Conservation (phyloP, 257 asterid genomes). For the Coffea eugenioides region DNA sequence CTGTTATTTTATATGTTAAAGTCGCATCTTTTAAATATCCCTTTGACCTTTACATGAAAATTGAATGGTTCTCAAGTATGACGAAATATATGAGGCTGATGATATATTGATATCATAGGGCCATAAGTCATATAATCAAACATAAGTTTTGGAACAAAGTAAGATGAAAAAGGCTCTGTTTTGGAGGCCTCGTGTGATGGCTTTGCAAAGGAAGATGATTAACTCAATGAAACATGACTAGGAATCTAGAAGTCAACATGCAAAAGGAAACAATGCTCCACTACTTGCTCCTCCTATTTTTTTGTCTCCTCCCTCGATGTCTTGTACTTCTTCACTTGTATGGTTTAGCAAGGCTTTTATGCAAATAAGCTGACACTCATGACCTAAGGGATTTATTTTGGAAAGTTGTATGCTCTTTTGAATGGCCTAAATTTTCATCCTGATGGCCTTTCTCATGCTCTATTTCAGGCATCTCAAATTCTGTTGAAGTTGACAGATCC, state of each 20-base stretch:
- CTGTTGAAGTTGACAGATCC: slow-evolving; percentile 59
- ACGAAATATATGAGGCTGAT: neutral
- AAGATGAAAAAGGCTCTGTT: neutral
- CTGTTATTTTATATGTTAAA: neutral
- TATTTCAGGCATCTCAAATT: slow-evolving; percentile 70
- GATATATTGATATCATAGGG: neutral
- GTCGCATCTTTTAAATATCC: neutral
- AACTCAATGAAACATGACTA: too few relatives aligned
- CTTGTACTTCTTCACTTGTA: too few relatives aligned
- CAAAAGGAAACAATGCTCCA: too few relatives aligned
- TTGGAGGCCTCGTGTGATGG: too few relatives aligned
- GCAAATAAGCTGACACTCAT: neutral
- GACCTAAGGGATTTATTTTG: neutral
- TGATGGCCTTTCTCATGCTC: slow-evolving; percentile 5
- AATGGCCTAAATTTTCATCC: slow-evolving; percentile 5
- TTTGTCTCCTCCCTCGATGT: too few relatives aligned
- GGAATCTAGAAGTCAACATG: too few relatives aligned
- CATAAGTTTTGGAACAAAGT: neutral
- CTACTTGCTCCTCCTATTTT: too few relatives aligned
- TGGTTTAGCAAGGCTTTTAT: neutral
- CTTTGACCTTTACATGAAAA: neutral
- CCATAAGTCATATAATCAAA: neutral
- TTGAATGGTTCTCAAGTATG: neutral
- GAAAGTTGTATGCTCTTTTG: neutral
- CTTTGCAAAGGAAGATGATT: too few relatives aligned